These are phyloP conservation scores for Kwoniella botswanensis DNA, from an alignment of 768 basidiomycete genomes.

Conservation along the genomic window DNA sequence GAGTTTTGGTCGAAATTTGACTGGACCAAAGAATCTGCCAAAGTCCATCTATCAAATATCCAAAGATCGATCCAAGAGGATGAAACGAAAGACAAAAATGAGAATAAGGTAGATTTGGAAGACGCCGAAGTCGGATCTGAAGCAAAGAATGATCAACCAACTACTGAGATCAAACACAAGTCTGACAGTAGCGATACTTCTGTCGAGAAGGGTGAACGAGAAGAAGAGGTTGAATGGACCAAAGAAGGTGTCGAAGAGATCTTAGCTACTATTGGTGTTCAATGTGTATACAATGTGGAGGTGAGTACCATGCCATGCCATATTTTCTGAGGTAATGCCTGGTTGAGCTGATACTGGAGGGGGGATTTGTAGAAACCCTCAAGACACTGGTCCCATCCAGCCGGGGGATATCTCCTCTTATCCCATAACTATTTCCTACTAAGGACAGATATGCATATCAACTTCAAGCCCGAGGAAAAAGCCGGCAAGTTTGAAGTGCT, in stretches of 20 bases:
- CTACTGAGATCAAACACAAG: not conserved
- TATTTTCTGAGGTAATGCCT: not conserved
- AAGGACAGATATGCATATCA: constrained; percentile 30
- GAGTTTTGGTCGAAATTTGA: constrained; percentile 50
- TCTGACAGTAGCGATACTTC: not conserved
- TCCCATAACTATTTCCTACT: constrained; percentile 44
- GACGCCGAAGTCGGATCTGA: not conserved
- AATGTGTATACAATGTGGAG: constrained; percentile 44
- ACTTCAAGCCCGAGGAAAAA: constrained; percentile 38
- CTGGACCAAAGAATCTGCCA: constrained; percentile 43
- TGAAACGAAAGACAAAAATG: not conserved
- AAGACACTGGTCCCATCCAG: constrained; percentile 23
- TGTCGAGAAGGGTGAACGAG: not conserved
- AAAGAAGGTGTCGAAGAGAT: constrained; percentile 32
- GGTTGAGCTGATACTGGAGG: not conserved
- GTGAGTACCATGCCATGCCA: constrained; percentile 25
- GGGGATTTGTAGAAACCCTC: constrained; percentile 34
- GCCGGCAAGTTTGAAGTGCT: constrained; percentile 44
- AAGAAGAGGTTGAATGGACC: constrained; percentile 26
- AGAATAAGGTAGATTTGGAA: not conserved
- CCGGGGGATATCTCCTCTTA: constrained; percentile 34
- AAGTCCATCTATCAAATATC: constrained; percentile 20
- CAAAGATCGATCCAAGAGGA: constrained; percentile 1
- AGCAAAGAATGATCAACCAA: not conserved
- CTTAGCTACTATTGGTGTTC: constrained; percentile 46